phyloP scores from a whole-genome alignment of 73 alveolate species.

The Halteria grandinella region DNA sequence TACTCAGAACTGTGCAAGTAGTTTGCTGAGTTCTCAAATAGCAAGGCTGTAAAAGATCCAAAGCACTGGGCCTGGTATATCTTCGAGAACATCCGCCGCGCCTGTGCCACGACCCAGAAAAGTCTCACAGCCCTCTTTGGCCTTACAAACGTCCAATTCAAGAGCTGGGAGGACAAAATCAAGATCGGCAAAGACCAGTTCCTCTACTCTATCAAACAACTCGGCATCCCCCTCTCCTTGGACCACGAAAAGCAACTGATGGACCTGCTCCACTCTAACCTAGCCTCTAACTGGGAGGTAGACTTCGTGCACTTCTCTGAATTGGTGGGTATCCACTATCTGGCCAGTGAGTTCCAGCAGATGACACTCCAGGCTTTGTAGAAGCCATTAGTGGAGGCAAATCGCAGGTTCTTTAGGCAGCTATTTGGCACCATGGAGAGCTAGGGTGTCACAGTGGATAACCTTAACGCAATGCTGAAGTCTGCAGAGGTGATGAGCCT shows the following conservation, averaged over 20 bases:
- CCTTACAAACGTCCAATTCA: background rate
- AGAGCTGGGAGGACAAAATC: background rate
- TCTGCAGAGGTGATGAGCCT: background rate
- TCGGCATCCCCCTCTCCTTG: background rate
- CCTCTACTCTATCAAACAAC: background rate
- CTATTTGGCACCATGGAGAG: conserved; percentile 26
- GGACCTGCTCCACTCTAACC: conserved; percentile 27
- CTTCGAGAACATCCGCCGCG: conserved; percentile 40
- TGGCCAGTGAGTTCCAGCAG: background rate
- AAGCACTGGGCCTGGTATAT: conserved; percentile 32
- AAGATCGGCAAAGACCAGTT: conserved; percentile 3
- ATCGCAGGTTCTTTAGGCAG: background rate
- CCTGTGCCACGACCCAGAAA: conserved; percentile 15
- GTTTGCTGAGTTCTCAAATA: conserved; percentile 36
- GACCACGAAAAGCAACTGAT: conserved; percentile 17
- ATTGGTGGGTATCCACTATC: conserved; percentile 18
- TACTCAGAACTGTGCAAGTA: conserved; percentile 36
- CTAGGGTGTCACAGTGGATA: background rate
- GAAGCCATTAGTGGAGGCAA: background rate
- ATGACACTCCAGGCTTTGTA: background rate
- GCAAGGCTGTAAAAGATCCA: conserved; percentile 45
- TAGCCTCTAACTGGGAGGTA: background rate
- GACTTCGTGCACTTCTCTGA: conserved; percentile 43
- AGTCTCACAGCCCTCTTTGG: conserved; percentile 32
- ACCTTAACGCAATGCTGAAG: conserved; percentile 1